Evolutionary conservation across 2,329 filamentous ascomycete genomes (phyloP), one percentile per base, ranked within the genome.

Genomic region (Aspergillus texensis): DNA sequence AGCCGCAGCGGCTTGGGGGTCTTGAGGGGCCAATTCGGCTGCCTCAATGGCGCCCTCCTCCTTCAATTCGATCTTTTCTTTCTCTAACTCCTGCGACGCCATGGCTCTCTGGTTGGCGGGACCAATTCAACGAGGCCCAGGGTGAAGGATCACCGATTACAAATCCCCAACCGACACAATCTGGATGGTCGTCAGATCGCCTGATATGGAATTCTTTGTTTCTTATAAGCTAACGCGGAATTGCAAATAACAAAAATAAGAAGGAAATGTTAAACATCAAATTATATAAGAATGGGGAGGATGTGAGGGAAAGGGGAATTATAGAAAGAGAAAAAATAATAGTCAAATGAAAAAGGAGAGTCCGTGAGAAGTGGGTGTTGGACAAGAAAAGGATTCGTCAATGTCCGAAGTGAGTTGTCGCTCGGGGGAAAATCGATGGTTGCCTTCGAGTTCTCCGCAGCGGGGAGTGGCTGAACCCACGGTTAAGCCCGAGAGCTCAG

Each of bases 31-130:
- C 36, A 73, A 68, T 65, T 84, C 85, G 61, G 93, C 89, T 63
- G 92, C 91, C 74, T 95, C 91, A 64, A 94, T 82, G 68, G 88
- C 90, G 68, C 89, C 92, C 79, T 96, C 89, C 77, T 89, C 85
- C 86, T 93, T 96, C 78, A 92, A 85, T 85, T 96, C 93, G 64
- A 78, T 77, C 62, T 77, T 81, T 30, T 66, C 58, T 45, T 67
- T 67, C 56, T 73, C 72, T 62, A 70, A 67, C 60, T 70, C 67
- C 63, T 68, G 68, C 62, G 73, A 75, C 62, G 75, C 74, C 74
- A 77, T 77, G 53, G 64, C 63, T 67, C 46, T 63, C 39, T 36
- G 41, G 53, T 55, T 45, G 36, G 55, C 57, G 63, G 57, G 61
- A 48, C 48, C 32, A 55, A 55, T 39, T 24, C 6, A 61, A 60